phyloP scores from a whole-genome alignment of 2,329 filamentous ascomycete genomes.

The Capronia coronata region DNA sequence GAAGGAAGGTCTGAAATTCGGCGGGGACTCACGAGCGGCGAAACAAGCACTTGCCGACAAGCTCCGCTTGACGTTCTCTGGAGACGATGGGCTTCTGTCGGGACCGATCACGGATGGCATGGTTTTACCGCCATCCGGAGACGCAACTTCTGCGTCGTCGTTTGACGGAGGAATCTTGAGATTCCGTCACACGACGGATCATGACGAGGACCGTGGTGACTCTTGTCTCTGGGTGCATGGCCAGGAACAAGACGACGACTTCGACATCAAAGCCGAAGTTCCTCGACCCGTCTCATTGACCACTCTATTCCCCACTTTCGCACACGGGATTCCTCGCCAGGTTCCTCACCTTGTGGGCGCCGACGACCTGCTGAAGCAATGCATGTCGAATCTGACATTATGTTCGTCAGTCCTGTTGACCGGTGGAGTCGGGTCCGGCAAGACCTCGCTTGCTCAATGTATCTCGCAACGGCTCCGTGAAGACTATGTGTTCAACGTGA shows the following conservation, averaged over 20 bases:
- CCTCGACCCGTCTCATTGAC: slow-evolving; percentile 53
- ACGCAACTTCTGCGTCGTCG: slow-evolving; percentile 48
- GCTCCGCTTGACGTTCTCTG: slow-evolving; percentile 57
- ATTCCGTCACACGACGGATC: slow-evolving; percentile 46
- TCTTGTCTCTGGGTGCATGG: slow-evolving; percentile 62
- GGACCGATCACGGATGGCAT: slow-evolving; percentile 88
- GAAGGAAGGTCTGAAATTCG: slow-evolving; percentile 69
- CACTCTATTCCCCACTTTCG: slow-evolving; percentile 39
- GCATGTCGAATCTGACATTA: slow-evolving; percentile 70
- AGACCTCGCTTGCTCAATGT: slow-evolving; percentile 71
- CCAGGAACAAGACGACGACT: slow-evolving; percentile 62
- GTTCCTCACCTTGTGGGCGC: slow-evolving; percentile 72
- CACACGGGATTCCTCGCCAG: slow-evolving; percentile 50
- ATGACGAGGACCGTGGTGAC: slow-evolving; percentile 31
- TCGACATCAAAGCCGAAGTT: slow-evolving; percentile 72
- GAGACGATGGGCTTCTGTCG: slow-evolving; percentile 60
- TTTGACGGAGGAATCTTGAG: slow-evolving; percentile 82
- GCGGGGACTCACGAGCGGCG: slow-evolving; percentile 76
- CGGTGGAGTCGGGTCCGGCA: slow-evolving; percentile 83
- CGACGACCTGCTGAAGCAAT: slow-evolving; percentile 64
- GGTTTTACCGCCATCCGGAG: slow-evolving; percentile 59
- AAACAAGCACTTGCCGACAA: slow-evolving; percentile 66
- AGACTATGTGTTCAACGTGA: slow-evolving; percentile 70
- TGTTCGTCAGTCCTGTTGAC: slow-evolving; percentile 85
- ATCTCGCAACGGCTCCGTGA: slow-evolving; percentile 66